Base-by-base conservation (phyloP, 2,329 filamentous ascomycete genomes). In the Aspergillus puulaauensis region DNA sequence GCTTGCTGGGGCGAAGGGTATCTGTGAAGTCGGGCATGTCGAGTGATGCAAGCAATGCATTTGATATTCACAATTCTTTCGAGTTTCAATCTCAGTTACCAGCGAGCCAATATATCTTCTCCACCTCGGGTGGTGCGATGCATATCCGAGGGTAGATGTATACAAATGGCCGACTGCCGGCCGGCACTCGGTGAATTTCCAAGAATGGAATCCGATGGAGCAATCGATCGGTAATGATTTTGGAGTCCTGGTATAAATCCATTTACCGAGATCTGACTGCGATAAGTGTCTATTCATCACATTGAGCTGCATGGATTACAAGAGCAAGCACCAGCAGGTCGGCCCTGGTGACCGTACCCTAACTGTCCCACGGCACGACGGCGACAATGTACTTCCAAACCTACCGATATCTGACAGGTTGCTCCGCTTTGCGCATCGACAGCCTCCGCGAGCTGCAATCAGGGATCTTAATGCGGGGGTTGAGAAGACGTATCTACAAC, bases 11-110 rank as follows among this genome's bases (percentile, higher is more conserved):
- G 63, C 74, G 77, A 31, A 83, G 77, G 17, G 71, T 71, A 65
- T 79, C 76, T 52, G 79, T 80, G 67, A 83, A 82, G 70, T 83
- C 80, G 21, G 72, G 64, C 56, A 64, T 66, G 56, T 55, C 41
- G 23, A 19, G 3, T 23, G 4, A 33, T 52, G 21, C 27, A 4
- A 11, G 27, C 8, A 9, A 5, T 7, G 27, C 9, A 31, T 31
- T 31, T 9, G 9, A 31, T 31, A 11, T 1, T 11, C 27, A 11
- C 27, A 11, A 9, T 27, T 3, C 24, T 27, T 27, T 31, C 9
- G 1, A 9, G 27, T 31, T 31, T 11, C 27, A 31, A 31, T 24
- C 23, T 4, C 27, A 31, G 27, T 8, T 11, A 11, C 9, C 8
- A 11, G 9, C 8, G 9, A 31, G 27, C 4, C 27, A 45, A 24